Conservation (phyloP, 139 green algal species). For the Coccomyxa sp. region DNA sequence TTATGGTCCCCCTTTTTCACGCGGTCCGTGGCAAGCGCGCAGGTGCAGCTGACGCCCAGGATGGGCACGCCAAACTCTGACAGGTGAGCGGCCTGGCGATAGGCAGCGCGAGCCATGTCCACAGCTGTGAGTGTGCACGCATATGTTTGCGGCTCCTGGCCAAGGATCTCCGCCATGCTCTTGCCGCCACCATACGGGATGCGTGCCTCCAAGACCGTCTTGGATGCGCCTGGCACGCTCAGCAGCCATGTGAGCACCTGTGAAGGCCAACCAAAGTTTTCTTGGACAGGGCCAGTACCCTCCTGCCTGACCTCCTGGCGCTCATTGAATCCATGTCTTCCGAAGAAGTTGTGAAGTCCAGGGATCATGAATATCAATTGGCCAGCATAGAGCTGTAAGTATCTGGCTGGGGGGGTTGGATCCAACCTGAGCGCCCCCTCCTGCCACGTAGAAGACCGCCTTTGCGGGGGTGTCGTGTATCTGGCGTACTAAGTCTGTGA, state of each 20-base stretch:
- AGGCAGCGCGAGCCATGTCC: constrained; percentile 62
- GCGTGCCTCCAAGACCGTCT: constrained; percentile 64
- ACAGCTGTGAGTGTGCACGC: constrained; percentile 42
- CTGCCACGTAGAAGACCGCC: constrained; percentile 46
- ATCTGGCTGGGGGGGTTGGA: neutral
- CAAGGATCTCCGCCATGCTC: constrained; percentile 46
- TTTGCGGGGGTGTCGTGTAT: constrained; percentile 43
- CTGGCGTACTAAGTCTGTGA: constrained; percentile 17
- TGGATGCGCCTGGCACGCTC: constrained; percentile 67
- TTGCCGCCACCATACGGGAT: constrained; percentile 63
- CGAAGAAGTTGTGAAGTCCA: neutral
- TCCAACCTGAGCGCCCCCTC: constrained; percentile 46
- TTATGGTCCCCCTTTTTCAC: constrained; percentile 67
- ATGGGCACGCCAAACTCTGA: constrained; percentile 48
- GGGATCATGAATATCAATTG: too few relatives aligned
- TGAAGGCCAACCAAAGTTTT: neutral
- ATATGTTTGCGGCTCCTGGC: constrained; percentile 42
- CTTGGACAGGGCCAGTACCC: neutral
- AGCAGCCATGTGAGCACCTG: constrained; percentile 72
- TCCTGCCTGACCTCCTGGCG: neutral
- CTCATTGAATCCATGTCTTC: neutral
- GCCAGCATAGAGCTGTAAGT: neutral
- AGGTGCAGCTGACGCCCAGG: constrained; percentile 65
- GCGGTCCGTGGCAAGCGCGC: constrained; percentile 60
- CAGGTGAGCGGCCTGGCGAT: constrained; percentile 51